Base-by-base conservation (phyloP, 129 eudicot genomes). In the Centaurea solstitialis region DNA sequence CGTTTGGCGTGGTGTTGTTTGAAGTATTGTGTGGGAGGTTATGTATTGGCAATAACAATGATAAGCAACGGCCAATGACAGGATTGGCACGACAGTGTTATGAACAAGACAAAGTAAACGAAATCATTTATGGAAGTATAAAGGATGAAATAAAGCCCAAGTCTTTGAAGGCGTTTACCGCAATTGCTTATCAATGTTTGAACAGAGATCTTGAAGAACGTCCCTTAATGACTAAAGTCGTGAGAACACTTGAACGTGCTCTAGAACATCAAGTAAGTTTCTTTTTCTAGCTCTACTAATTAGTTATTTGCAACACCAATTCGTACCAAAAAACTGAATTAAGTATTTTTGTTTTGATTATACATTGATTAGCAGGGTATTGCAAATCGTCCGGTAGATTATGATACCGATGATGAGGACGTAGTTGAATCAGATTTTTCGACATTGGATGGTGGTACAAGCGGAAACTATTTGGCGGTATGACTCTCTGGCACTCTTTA, bases 141-240 rank as follows among this genome's bases (percentile, higher is more conserved):
- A 76, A 62, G 59, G 22, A 76, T 13, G 73, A 38, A 39, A 38
- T 76, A 76, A 21, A 64, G 6, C 73, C 73, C 3, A 13, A 0
- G 22, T 76, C 80, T 4, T 37, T 76, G 24, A 76, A 62, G 80
- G 59, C 39, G 15, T 76, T 76, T 6, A 76, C 80, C 13, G 13
- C 39, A 13, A 76, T 76, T 35, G 80, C 80, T 18, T 76, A 76
- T 76, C 73, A n/a, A n/a, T n/a, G n/a, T n/a, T n/a, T n/a, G n/a
- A n/a, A n/a, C n/a, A n/a, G n/a, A n/a, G n/a, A n/a, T 21, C 72
- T 21, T 7, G 80, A 76, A 64, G 62, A 15, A 76, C 80, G 80
- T 61, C 80, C 80, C 6, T 22, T 62, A 62, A 76, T 76, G 80
- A 37, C 61, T 3, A 15, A 62, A 7, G 72, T 65, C 2, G 80